Conservation (phyloP, 495 filamentous ascomycete species). For the Alectoria sarmentosa region DNA sequence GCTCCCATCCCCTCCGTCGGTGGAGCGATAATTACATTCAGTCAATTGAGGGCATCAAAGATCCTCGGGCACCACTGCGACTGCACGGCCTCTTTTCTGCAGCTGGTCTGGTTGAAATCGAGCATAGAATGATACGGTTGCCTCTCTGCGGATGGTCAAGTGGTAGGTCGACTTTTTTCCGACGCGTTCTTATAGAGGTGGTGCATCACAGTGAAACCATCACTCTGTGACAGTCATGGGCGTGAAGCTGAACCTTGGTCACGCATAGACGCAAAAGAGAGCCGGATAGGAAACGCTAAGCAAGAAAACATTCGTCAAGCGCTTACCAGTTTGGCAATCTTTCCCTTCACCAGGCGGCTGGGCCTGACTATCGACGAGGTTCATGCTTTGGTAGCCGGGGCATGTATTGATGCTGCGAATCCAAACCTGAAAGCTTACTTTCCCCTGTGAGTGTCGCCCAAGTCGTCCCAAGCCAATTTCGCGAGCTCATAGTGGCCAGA, state of each 20-base stretch:
- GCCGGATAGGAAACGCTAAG: conserved; percentile 56
- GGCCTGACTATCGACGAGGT: conserved; percentile 58
- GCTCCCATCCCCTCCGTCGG: conserved; percentile 60
- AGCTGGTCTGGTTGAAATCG: conserved; percentile 69
- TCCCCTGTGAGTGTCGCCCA: conserved; percentile 50
- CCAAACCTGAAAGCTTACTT: conserved; percentile 66
- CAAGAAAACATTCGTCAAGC: conserved; percentile 53
- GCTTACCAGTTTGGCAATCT: conserved; percentile 54
- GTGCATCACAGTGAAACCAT: background rate
- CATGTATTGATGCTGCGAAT: conserved; percentile 59
- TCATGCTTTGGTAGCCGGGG: conserved; percentile 56
- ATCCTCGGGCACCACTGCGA: conserved; percentile 59
- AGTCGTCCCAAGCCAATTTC: background rate
- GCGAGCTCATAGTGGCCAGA: conserved; percentile 26
- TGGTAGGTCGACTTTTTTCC: conserved; percentile 41
- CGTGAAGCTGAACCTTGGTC: conserved; percentile 1
- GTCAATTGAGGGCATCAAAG: conserved; percentile 60
- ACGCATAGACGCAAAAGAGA: conserved; percentile 49
- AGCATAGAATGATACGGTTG: conserved; percentile 60
- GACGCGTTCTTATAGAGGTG: background rate
- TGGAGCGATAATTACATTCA: conserved; percentile 67
- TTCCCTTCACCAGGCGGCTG: conserved; percentile 51
- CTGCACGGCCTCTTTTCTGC: conserved; percentile 54
- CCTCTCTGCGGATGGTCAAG: conserved; percentile 70
- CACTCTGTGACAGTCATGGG: background rate